Evolutionary conservation across 345 rosid genomes (phyloP), one percentile per base, ranked within the genome.

Genomic region (Cardiospermum halicacabum): DNA sequence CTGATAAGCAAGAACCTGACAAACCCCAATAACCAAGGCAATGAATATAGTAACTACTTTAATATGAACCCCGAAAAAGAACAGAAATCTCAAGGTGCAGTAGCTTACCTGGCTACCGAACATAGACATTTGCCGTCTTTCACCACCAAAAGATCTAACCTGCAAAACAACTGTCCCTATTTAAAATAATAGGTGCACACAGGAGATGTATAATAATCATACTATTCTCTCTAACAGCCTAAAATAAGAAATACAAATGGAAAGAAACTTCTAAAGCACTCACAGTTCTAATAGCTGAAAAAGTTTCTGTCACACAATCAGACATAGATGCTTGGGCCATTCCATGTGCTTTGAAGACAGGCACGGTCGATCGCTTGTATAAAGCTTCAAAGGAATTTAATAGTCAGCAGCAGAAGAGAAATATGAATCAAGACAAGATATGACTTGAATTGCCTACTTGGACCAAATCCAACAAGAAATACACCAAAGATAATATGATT

Each of bases 91-190:
- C 31, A 61, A 66, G 42, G 58, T 60, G 24, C 59, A 53, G 57
- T 28, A 63, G 45, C 72, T 83, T 75, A 86, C 98, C 90, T 84
- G 94, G 50, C 76, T 72, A 68, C 96, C 96, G 58, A 93, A 88
- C 80, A 82, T 77, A 61, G 72, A 78, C 98, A 93, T 90, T 76
- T 90, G 98, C 58, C 80, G 88, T 71, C 80, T 90, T 79, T 93
- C 98, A 64, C 98, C 98, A 51, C 98, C 81, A 77, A 93, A 93
- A n/a, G 97, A 93, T 79, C 98, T 85, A 54, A 93, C 98, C 98
- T 90, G 61, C 39, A 66, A 69, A 69, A 74, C 75, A 54, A 56
- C 30, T 30, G 13, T 51, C 36, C 45, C 19, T 60, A 63, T 19
- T 40, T 60, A 50, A n/a, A 71, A 58, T 60, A 39, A 70, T 58